Evolutionary conservation across 139 green algal species (phyloP).

Genomic region (Deuterostichococcus epilithicus): DNA sequence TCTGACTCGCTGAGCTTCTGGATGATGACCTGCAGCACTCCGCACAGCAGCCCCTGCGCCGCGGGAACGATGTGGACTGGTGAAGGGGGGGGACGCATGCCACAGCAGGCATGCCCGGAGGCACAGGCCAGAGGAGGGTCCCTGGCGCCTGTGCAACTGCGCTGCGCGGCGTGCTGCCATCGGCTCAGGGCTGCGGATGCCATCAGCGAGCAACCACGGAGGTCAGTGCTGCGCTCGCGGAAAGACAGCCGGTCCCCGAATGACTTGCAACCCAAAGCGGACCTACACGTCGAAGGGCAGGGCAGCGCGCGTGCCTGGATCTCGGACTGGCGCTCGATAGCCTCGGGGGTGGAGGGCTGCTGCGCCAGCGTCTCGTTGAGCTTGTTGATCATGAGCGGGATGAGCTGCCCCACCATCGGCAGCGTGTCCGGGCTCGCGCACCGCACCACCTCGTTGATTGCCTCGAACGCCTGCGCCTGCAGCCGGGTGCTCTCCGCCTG

Average conservation of each 20-base stretch:
- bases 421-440: conserved; percentile 65
- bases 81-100: too few species aligned
- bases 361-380: conserved; percentile 40
- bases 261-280: too few species aligned
- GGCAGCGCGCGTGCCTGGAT: conserved; percentile 54
- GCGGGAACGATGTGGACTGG: too few species aligned
- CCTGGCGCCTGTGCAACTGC: too few species aligned
- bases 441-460: conserved; percentile 93
- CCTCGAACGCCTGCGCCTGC: conserved; percentile 86
- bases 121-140: too few species aligned
- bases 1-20: conserved; percentile 79
- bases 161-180: too few species aligned
- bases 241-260: too few species aligned
- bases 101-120: too few species aligned
- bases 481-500: conserved; percentile 41
- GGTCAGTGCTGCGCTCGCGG: not conserved
- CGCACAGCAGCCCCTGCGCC: conserved; percentile 90
- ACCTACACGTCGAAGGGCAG: too few species aligned
- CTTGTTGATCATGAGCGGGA: conserved; percentile 74
- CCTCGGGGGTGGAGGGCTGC: conserved; percentile 14
- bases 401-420: conserved; percentile 73
- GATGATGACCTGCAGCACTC: conserved; percentile 85
- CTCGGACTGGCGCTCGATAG: conserved; percentile 55
- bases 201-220: too few species aligned
- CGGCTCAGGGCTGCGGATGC: too few species aligned